A percentile compares a stretch with the other conserved stretches of the same genome.
phyloP scores from a whole-genome alignment of 192 early-diverging fungal genomes.

The Podila verticillata region DNA sequence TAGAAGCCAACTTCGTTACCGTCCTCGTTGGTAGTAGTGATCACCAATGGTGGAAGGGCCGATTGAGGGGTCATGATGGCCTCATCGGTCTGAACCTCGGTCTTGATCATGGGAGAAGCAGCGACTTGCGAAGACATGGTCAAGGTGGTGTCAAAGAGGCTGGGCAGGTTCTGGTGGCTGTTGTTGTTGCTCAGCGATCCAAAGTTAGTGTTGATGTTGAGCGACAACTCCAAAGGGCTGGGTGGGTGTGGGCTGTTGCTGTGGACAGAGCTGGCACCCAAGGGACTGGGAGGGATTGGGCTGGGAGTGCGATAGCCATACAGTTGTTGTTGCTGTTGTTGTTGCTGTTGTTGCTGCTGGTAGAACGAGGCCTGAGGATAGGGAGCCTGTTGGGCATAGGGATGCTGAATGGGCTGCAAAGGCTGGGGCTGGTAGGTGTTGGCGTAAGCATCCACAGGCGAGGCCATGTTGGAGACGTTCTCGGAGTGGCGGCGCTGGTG shows the following conservation, averaged over 20 bases:
- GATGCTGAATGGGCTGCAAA: slow-evolving; percentile 18
- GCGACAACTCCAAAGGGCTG: slow-evolving; percentile 38
- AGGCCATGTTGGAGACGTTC: background rate
- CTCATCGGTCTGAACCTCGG: background rate
- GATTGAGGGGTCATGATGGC: background rate
- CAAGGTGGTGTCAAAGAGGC: slow-evolving; percentile 30
- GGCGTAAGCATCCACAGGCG: slow-evolving; percentile 3
- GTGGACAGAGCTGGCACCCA: slow-evolving; percentile 29
- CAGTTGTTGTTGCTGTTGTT: background rate
- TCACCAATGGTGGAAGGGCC: slow-evolving; percentile 8
- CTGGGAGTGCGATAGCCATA: slow-evolving; percentile 22
- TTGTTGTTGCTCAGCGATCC: slow-evolving; percentile 11
- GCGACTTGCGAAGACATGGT: slow-evolving; percentile 22
- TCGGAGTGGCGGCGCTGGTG: slow-evolving; percentile 14
- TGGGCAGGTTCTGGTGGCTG: slow-evolving; percentile 26
- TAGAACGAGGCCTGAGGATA: slow-evolving; percentile 27
- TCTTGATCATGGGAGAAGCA: slow-evolving; percentile 15
- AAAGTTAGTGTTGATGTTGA: slow-evolving; percentile 21
- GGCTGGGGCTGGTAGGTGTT: slow-evolving; percentile 3
- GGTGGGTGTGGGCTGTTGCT: slow-evolving; percentile 37
- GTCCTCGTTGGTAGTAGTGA: slow-evolving; percentile 33
- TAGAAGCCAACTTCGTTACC: slow-evolving; percentile 35
- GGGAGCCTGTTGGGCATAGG: slow-evolving; percentile 34
- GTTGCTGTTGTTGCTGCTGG: slow-evolving; percentile 12
- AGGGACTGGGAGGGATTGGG: slow-evolving; percentile 26